Evolutionary conservation across 805 yeast species (phyloP).

Genomic region (Ogataea wickerhamii): DNA sequence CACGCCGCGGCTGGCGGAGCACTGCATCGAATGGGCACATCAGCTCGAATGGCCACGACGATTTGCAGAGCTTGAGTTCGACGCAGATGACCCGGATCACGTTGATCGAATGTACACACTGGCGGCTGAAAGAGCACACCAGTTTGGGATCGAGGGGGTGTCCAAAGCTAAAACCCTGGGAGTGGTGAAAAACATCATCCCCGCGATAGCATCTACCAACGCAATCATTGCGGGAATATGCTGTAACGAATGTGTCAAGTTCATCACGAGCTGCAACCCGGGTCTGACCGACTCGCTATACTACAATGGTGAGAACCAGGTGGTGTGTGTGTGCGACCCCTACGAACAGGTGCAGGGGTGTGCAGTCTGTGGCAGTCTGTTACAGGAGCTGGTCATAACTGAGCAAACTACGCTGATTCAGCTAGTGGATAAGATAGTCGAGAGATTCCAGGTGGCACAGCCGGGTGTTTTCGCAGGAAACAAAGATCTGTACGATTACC

Average conservation of each 20-base stretch:
- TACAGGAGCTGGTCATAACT: conserved; percentile 15
- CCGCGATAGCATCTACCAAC: conserved; percentile 92
- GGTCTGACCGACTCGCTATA: conserved; percentile 73
- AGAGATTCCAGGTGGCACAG: conserved; percentile 10
- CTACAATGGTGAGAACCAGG: conserved; percentile 80
- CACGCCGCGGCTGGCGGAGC: conserved; percentile 92
- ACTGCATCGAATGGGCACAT: conserved; percentile 88
- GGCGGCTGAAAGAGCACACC: conserved; percentile 56
- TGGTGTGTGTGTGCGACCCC: conserved; percentile 68
- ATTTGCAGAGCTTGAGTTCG: conserved; percentile 47
- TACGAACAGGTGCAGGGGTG: conserved; percentile 62
- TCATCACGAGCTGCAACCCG: conserved; percentile 68
- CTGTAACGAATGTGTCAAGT: conserved; percentile 80
- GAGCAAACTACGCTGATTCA: conserved; percentile 9
- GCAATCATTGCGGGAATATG: conserved; percentile 89
- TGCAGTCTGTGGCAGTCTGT: conserved; percentile 63
- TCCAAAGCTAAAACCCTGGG: conserved; percentile 73
- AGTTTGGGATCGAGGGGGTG: conserved; percentile 72
- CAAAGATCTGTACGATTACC: conserved; percentile 27
- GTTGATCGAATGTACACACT: conserved; percentile 57
- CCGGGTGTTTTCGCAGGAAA: conserved; percentile 21
- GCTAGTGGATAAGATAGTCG: conserved; percentile 17
- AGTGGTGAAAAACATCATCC: conserved; percentile 86
- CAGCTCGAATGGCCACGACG: conserved; percentile 66
- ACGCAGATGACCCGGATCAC: conserved; percentile 66